A percentile compares a stretch with the other conserved stretches of the same genome.
Evolutionary conservation across 192 early-diverging fungal genomes (phyloP).

Genomic region (Podila clonocystis): DNA sequence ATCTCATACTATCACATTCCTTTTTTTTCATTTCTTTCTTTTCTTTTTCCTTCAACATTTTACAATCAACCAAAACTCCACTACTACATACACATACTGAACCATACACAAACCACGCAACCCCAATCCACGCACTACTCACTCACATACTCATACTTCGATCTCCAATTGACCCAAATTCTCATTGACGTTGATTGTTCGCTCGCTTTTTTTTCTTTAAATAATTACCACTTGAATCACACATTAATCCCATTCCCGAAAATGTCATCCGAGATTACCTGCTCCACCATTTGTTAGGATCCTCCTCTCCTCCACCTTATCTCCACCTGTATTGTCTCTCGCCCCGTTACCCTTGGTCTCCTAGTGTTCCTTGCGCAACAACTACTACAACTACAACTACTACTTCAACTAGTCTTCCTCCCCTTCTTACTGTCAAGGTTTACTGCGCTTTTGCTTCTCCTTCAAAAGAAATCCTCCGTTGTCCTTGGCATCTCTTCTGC

Average conservation of each 20-base stretch:
- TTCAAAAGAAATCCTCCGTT: too few relatives aligned
- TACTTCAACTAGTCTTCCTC: background rate
- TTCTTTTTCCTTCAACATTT: background rate
- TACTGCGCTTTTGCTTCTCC: too few relatives aligned
- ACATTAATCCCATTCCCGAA: too few relatives aligned
- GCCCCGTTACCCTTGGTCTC: background rate
- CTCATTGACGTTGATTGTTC: background rate
- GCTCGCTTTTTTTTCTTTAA: background rate
- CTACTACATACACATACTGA: background rate
- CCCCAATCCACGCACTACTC: background rate
- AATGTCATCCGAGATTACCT: conserved; percentile 3
- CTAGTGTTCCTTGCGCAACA: too few relatives aligned
- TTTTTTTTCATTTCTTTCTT: background rate
- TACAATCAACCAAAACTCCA: background rate
- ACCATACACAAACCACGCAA: background rate
- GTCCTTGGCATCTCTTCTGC: background rate
- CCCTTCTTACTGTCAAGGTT: too few relatives aligned
- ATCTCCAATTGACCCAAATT: background rate
- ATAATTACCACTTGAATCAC: background rate
- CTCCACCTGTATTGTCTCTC: background rate
- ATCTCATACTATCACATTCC: too few relatives aligned
- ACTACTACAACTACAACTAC: background rate
- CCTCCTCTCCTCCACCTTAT: background rate
- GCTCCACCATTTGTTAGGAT: conserved; percentile 1
- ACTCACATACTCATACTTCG: background rate